Conservation (phyloP, 139 green algal genomes). For the Chlorella sp. region DNA sequence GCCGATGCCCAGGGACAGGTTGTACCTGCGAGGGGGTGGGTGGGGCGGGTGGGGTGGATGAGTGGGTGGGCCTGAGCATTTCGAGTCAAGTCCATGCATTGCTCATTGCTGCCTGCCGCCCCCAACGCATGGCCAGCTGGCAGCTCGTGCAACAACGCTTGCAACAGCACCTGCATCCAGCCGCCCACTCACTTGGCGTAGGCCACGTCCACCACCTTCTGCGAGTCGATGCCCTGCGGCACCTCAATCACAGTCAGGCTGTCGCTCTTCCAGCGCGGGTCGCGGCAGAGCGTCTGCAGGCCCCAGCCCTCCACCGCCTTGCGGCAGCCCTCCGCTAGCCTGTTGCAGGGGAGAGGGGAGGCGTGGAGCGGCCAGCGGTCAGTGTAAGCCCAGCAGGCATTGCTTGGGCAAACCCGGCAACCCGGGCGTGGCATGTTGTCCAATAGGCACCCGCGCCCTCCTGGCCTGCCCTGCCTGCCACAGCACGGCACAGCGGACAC, state of each 20-base stretch:
- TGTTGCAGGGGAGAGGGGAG: constrained; percentile 5
- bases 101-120: too few relatives aligned
- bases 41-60: too few relatives aligned
- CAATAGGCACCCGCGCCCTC: too few relatives aligned
- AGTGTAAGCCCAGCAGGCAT: too few relatives aligned
- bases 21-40: constrained; percentile 80
- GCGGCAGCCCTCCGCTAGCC: constrained; percentile 79
- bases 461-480: too few relatives aligned
- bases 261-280: constrained; percentile 89
- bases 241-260: constrained; percentile 94
- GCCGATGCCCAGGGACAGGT: constrained; percentile 95
- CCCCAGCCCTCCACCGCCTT: constrained; percentile 92
- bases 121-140: too few relatives aligned
- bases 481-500: not conserved
- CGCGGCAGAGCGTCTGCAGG: constrained; percentile 92
- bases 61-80: too few relatives aligned
- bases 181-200: constrained; percentile 67
- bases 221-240: constrained; percentile 87
- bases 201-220: constrained; percentile 88
- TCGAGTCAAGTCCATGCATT: too few relatives aligned
- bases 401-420: too few relatives aligned
- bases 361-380: too few relatives aligned
- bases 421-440: too few relatives aligned
- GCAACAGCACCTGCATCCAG: not conserved
- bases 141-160: too few relatives aligned